Percentiles rank a stretch among this genome's conserved stretches.
Evolutionary conservation across 78 protist species (phyloP).

Genomic region (slime mould (Dictyostelium discoideum)): DNA sequence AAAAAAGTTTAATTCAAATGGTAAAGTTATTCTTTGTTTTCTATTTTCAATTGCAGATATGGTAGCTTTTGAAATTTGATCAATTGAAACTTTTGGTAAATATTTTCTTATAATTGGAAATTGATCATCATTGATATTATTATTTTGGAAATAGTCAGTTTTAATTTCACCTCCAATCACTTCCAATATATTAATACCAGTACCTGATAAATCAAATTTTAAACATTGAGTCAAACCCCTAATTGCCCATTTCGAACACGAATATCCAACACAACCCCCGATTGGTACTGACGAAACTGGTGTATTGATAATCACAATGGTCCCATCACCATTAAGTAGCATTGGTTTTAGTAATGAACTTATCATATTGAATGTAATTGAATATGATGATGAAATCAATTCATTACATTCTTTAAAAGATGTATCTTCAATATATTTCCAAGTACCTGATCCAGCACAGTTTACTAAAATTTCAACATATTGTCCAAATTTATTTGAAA

Average conservation of each 20-base stretch:
- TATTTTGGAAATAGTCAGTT: constrained; percentile 18
- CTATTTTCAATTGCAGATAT: background rate
- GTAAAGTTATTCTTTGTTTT: background rate
- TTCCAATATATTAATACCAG: constrained; percentile 24
- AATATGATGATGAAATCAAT: constrained; percentile 55
- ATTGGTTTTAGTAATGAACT: background rate
- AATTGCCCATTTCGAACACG: constrained; percentile 27
- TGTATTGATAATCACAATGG: constrained; percentile 47
- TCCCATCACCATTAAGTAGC: constrained; percentile 13
- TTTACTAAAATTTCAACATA: constrained; percentile 30
- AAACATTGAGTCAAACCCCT: constrained; percentile 25
- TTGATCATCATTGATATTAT: background rate
- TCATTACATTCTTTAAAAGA: background rate
- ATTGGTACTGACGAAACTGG: background rate
- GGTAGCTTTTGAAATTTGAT: background rate
- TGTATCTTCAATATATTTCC: constrained; percentile 67
- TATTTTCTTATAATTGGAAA: background rate
- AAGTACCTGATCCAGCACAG: constrained; percentile 28
- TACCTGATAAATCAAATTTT: constrained; percentile 1
- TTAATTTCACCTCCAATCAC: constrained; percentile 38
- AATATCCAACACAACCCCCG: constrained; percentile 46
- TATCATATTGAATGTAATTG: constrained; percentile 39
- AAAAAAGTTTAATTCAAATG: background rate
- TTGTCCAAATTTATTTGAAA: background rate
- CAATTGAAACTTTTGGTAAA: constrained; percentile 1